Conservation (phyloP, 805 yeast species). For the Candida vaughaniae region DNA sequence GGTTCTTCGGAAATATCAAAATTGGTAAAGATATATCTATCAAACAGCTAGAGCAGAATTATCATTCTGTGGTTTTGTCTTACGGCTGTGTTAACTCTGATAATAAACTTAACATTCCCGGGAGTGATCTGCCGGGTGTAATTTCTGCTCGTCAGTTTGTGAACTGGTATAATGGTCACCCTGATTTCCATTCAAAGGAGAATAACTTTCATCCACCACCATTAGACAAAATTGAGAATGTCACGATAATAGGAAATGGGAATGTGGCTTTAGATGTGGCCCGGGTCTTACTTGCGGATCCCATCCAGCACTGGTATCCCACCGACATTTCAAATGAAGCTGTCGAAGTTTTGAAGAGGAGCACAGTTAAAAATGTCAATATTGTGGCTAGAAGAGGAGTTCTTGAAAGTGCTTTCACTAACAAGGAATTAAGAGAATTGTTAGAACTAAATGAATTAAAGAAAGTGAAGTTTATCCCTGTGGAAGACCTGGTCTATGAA, state of each 20-base stretch:
- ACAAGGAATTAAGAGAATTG: constrained; percentile 86
- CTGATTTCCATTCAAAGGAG: constrained; percentile 43
- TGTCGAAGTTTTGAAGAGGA: constrained; percentile 45
- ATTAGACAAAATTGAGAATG: constrained; percentile 59
- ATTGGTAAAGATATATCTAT: constrained; percentile 65
- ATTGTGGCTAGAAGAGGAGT: constrained; percentile 87
- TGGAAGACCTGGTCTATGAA: constrained; percentile 31
- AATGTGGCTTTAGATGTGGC: constrained; percentile 94
- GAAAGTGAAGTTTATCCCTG: constrained; percentile 41
- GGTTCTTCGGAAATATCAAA: constrained; percentile 68
- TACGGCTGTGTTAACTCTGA: constrained; percentile 73
- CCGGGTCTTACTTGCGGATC: constrained; percentile 63
- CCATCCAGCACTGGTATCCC: constrained; percentile 51
- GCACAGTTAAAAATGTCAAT: constrained; percentile 61
- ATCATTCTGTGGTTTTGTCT: constrained; percentile 74
- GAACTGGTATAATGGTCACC: constrained; percentile 95
- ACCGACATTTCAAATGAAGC: constrained; percentile 79
- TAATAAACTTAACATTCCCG: constrained; percentile 58
- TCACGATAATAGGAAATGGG: constrained; percentile 91
- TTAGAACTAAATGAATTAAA: constrained; percentile 56
- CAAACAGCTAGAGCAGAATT: constrained; percentile 47
- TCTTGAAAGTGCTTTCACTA: constrained; percentile 83
- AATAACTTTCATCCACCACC: constrained; percentile 44
- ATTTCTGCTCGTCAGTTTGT: constrained; percentile 83
- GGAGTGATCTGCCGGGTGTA: constrained; percentile 63